Evolutionary conservation across 2,329 filamentous ascomycete genomes (phyloP).

Genomic region (Trichoderma cornu-damae): DNA sequence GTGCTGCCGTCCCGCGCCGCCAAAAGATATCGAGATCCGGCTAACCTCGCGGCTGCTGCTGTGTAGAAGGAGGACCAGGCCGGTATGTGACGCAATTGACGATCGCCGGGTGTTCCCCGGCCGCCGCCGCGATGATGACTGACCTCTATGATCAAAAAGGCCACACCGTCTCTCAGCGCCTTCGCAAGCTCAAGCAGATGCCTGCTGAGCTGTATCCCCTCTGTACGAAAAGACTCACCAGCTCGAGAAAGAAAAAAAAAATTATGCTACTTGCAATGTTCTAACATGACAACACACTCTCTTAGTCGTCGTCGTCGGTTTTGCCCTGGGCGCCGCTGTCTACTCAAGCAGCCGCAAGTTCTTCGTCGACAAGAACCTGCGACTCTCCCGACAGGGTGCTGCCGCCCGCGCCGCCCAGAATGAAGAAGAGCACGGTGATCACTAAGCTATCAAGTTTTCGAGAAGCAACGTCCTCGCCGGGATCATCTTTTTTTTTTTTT

Average conservation of each 20-base stretch:
- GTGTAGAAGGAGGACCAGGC: slow-evolving; percentile 61
- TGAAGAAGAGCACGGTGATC: slow-evolving; percentile 15
- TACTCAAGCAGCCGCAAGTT: slow-evolving; percentile 85
- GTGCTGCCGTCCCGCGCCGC: slow-evolving; percentile 22
- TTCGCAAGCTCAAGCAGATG: slow-evolving; percentile 83
- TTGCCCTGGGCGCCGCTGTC: slow-evolving; percentile 71
- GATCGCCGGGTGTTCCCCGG: neutral
- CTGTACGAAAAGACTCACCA: slow-evolving; percentile 50
- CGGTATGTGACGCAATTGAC: slow-evolving; percentile 47
- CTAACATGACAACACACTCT: slow-evolving; percentile 24
- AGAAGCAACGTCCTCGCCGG: slow-evolving; percentile 10
- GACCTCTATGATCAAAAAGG: slow-evolving; percentile 49
- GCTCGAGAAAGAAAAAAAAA: neutral
- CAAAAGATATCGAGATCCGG: slow-evolving; percentile 20
- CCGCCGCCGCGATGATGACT: slow-evolving; percentile 17
- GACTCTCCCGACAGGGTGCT: slow-evolving; percentile 66
- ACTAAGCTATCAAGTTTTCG: slow-evolving; percentile 17
- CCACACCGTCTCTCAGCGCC: slow-evolving; percentile 93
- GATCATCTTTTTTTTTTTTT: too few relatives aligned
- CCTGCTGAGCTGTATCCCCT: slow-evolving; percentile 92
- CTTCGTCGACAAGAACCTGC: slow-evolving; percentile 83
- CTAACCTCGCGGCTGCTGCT: slow-evolving; percentile 27
- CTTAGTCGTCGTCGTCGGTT: slow-evolving; percentile 77
- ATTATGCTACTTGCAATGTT: neutral
- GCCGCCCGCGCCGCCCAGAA: slow-evolving; percentile 34